A percentile compares a stretch with the other conserved stretches of the same genome.
Conservation (phyloP, 75 land plant species). For the Isoetes taiwanensis region DNA sequence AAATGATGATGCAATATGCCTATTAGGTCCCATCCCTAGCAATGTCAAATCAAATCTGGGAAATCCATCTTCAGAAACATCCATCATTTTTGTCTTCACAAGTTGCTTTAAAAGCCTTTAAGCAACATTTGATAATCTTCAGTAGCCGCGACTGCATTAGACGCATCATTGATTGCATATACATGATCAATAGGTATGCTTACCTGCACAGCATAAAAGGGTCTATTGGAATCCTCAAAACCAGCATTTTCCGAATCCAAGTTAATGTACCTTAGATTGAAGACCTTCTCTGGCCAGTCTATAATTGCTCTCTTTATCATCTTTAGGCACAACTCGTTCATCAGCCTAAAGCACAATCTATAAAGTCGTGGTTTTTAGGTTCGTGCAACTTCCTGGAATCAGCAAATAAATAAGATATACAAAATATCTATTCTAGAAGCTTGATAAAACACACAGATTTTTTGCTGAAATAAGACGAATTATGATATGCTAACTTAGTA, state of each 20-base stretch:
- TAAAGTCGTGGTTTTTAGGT: conserved; percentile 36
- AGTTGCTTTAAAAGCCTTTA: conserved; percentile 1
- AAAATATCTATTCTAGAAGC: too few relatives aligned
- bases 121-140: conserved; percentile 40
- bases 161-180: conserved; percentile 60
- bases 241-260: not conserved
- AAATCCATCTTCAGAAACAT: not conserved
- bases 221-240: conserved; percentile 41
- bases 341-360: conserved; percentile 91
- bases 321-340: conserved; percentile 85
- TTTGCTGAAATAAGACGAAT: too few relatives aligned
- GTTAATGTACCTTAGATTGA: conserved; percentile 18
- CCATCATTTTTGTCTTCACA: not conserved
- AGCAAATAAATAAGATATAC: not conserved
- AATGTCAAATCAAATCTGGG: conserved; percentile 65
- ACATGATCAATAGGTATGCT: conserved; percentile 41
- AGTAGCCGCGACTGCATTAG: conserved; percentile 61
- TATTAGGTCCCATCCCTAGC: conserved; percentile 78
- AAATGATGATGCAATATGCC: conserved; percentile 73
- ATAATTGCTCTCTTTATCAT: conserved; percentile 78
- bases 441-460: too few relatives aligned
- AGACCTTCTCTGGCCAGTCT: conserved; percentile 68
- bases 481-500: too few relatives aligned
- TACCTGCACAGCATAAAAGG: too few relatives aligned
- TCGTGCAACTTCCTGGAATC: conserved; percentile 49